Evolutionary conservation across 129 eudicot species (phyloP).

Genomic region (Lactuca sativa): DNA sequence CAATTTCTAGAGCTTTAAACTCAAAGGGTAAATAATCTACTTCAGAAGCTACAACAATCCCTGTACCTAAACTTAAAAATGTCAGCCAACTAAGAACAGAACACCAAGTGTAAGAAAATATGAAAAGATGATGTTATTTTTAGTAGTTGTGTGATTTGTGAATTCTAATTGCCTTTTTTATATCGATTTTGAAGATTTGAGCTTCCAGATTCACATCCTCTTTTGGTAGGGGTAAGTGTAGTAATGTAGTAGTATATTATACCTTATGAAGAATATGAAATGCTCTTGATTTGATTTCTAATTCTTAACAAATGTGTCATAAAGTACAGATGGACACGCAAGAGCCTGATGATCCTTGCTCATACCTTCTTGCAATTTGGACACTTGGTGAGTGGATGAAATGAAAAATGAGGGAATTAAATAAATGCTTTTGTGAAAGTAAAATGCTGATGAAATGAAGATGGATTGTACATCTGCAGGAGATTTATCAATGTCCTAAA

Average conservation of each 20-base stretch:
- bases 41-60: conserved; percentile 89
- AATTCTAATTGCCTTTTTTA: conserved; percentile 15
- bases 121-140: conserved; percentile 3
- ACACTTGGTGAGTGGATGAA: conserved; percentile 64
- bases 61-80: conserved; percentile 84
- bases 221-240: conserved; percentile 77
- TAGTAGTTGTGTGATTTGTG: not conserved
- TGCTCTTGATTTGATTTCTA: conserved; percentile 1
- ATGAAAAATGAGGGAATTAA: not conserved
- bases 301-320: conserved; percentile 11
- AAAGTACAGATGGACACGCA: conserved; percentile 64
- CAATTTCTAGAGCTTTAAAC: conserved; percentile 89
- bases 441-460: conserved; percentile 5
- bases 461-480: no score
- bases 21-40: conserved; percentile 97
- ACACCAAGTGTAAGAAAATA: conserved; percentile 79
- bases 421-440: conserved; percentile 4
- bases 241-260: no score
- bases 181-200: conserved; percentile 66
- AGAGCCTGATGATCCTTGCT: conserved; percentile 92
- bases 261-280: conserved; percentile 11
- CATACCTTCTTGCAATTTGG: conserved; percentile 95
- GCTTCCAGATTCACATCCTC: conserved; percentile 94
- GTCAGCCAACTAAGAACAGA: conserved; percentile 93
- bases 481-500: no score